Base-by-base conservation (phyloP, 306 rosid species). In the apple (Malus domestica) region DNA sequence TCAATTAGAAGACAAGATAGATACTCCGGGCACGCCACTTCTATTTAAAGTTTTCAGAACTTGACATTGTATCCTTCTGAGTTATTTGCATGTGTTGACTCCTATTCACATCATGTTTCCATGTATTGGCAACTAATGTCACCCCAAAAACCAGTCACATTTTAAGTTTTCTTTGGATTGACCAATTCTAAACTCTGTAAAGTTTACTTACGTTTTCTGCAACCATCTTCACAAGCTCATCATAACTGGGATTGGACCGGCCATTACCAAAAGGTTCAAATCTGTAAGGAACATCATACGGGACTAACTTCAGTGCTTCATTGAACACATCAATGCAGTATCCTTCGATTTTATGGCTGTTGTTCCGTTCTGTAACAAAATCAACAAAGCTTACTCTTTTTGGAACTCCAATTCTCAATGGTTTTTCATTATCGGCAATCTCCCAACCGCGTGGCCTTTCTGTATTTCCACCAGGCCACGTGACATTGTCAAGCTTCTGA, bases 391-490 rank as follows among this genome's bases (percentile, higher is more conserved):
- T 90, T 67, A 86, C 93, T 85, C 99, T 85, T 65, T 62, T 85
- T 65, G 99, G 99, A 73, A 95, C 99, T 75, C 89, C 96, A 80
- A 95, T 89, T 78, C 85, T 88, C 88, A 95, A 81, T 9, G 99
- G 97, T 68, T 86, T 89, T 60, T 82, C 90, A 75, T 83, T 51
- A 68, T 79, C 84, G 59, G 99, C 97, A 82, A 95, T 72, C 77
- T 81, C 96, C 99, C 99, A 95, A 35, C 99, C 99, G 7, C 97
- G 99, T 14, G 99, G 99, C 35, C 73, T 86, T 65, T 70, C 88
- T 16, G 84, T 89, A 80, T 72, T 75, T 70, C 97, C 97, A 58
- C 99, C 97, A 19, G 97, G 96, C 99, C 99, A 95, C 64, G 90
- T 90, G 55, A 90, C 87, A 74, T 77, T 82, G 61, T 58, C 79